Conservation (phyloP, 768 basidiomycete species). For the Kwoniella mangroviensis region DNA sequence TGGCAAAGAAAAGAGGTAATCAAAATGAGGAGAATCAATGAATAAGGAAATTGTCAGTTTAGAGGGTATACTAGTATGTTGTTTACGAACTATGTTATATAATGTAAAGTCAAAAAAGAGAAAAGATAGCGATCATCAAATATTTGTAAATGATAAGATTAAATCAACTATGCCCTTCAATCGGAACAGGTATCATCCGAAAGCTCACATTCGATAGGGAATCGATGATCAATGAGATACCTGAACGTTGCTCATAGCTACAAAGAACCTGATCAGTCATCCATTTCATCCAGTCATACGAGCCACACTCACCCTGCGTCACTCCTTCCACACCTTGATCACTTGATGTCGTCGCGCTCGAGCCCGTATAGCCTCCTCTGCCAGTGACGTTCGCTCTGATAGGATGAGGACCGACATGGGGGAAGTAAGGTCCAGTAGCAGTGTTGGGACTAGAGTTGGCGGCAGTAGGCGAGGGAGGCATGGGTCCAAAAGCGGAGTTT, state of each 20-base stretch:
- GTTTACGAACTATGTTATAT: background rate
- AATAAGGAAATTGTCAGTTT: constrained; percentile 16
- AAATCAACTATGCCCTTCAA: background rate
- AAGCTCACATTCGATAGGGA: background rate
- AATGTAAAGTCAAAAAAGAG: background rate
- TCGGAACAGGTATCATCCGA: background rate
- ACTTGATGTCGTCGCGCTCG: background rate
- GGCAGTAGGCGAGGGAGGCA: constrained; percentile 34
- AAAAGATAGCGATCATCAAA: background rate
- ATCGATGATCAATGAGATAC: constrained; percentile 28
- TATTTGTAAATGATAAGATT: no score
- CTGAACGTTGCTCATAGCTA: constrained; percentile 32
- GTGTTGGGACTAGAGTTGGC: constrained; percentile 40
- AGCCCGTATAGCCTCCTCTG: constrained; percentile 16
- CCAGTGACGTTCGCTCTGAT: constrained; percentile 27
- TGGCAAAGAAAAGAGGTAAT: constrained; percentile 12
- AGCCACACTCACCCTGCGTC: constrained; percentile 36
- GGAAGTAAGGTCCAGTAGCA: constrained; percentile 47
- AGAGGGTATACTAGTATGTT: background rate
- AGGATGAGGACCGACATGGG: constrained; percentile 25
- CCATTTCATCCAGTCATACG: background rate
- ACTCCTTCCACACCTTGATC: constrained; percentile 30
- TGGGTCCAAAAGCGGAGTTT: constrained; percentile 28
- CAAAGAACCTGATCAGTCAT: background rate
- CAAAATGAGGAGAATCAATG: constrained; percentile 37